phyloP scores from a whole-genome alignment of 208 protist genomes.

The Wallacemonas sp. region DNA sequence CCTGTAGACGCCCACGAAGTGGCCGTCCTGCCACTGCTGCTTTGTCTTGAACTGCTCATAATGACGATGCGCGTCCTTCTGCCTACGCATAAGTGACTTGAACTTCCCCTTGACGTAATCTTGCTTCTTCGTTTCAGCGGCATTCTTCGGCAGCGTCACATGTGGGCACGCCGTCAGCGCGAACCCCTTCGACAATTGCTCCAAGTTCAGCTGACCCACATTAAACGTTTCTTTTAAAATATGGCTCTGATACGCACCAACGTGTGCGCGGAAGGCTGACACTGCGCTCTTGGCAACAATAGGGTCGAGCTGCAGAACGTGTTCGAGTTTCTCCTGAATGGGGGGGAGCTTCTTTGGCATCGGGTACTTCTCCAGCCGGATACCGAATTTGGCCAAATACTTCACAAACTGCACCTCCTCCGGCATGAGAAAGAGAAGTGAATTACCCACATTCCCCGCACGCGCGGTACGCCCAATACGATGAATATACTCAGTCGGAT shows the following conservation, averaged over 20 bases:
- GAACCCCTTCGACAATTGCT: conserved; percentile 91
- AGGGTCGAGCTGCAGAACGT: conserved; percentile 85
- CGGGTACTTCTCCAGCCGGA: conserved; percentile 74
- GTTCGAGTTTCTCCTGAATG: conserved; percentile 87
- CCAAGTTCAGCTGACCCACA: conserved; percentile 88
- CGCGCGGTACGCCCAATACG: conserved; percentile 96
- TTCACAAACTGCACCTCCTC: conserved; percentile 89
- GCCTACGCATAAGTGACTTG: conserved; percentile 80
- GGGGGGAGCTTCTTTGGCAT: conserved; percentile 66
- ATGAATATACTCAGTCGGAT: conserved; percentile 96
- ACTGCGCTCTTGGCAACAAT: conserved; percentile 91
- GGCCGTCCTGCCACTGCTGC: conserved; percentile 77
- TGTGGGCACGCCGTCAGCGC: conserved; percentile 86
- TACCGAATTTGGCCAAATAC: conserved; percentile 85
- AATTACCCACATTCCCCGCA: conserved; percentile 89
- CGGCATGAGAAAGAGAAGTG: conserved; percentile 93
- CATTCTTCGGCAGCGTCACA: conserved; percentile 77
- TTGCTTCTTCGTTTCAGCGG: conserved; percentile 56
- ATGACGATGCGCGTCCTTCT: conserved; percentile 58
- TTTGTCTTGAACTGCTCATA: conserved; percentile 86
- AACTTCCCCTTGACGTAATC: conserved; percentile 90
- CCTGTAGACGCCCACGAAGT: conserved; percentile 65
- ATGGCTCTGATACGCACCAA: conserved; percentile 94
- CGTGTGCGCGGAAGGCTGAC: conserved; percentile 89
- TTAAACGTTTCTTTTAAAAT: conserved; percentile 94